phyloP scores from a whole-genome alignment of 257 asterid species.

The Rauvolfia tetraphylla region DNA sequence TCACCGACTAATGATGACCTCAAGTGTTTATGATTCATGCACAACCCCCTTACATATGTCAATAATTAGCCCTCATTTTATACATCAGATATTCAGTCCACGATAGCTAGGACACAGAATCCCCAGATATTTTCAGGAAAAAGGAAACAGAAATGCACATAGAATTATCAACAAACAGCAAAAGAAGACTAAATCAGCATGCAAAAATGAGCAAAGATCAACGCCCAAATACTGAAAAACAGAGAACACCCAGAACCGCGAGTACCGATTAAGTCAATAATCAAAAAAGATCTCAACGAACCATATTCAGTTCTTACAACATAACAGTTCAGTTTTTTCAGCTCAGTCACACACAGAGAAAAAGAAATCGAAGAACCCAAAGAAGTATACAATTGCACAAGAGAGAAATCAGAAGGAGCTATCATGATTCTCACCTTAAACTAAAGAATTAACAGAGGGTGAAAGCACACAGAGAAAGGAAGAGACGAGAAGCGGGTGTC shows the following conservation, averaged over 20 bases:
- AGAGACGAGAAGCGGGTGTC: neutral
- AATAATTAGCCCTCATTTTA: neutral
- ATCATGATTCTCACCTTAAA: slow-evolving; percentile 12
- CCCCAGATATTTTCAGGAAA: neutral
- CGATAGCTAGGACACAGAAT: neutral
- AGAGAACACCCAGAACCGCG: neutral
- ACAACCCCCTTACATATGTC: neutral
- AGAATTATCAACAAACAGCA: slow-evolving; percentile 1
- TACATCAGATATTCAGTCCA: neutral
- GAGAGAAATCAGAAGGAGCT: slow-evolving; percentile 14
- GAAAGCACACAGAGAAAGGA: neutral
- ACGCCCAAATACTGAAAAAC: slow-evolving; percentile 1
- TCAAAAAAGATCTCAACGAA: slow-evolving; percentile 13
- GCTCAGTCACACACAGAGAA: slow-evolving; percentile 19
- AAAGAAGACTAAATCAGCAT: neutral
- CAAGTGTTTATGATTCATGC: neutral
- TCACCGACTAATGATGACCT: slow-evolving; percentile 2
- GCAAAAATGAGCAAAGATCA: neutral
- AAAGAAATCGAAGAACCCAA: slow-evolving; percentile 16
- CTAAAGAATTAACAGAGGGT: slow-evolving; percentile 2
- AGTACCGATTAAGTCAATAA: neutral
- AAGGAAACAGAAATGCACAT: neutral
- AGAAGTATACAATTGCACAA: slow-evolving; percentile 14
- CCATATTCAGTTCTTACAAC: neutral
- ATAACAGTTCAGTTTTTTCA: neutral